Conservation (phyloP, 2,329 filamentous ascomycete genomes). For the Elsinoe arachidis region DNA sequence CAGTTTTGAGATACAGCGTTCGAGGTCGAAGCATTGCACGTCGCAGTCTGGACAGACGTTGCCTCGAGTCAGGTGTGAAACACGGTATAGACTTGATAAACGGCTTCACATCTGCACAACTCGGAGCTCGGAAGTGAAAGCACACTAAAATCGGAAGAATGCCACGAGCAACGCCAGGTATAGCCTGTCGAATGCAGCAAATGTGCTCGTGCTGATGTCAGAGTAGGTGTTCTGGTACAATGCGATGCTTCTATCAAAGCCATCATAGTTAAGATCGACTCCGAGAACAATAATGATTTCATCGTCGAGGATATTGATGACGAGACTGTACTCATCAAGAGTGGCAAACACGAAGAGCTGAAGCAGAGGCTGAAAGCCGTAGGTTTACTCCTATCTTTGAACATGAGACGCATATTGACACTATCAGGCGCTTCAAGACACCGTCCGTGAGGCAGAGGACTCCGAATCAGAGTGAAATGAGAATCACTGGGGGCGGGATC, state of each 20-base stretch:
- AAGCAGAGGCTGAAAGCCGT: constrained; percentile 63
- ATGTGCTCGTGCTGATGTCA: background rate
- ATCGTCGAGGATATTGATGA: constrained; percentile 77
- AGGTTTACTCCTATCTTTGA: constrained; percentile 14
- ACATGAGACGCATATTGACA: background rate
- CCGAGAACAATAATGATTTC: constrained; percentile 55
- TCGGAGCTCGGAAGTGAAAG: background rate
- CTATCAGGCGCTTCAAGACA: constrained; percentile 29
- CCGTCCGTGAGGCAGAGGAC: constrained; percentile 30
- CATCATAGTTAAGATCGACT: constrained; percentile 71
- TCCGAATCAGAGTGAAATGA: constrained; percentile 27
- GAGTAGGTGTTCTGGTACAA: constrained; percentile 60
- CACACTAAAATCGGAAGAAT: constrained; percentile 10
- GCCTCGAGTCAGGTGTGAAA: constrained; percentile 1
- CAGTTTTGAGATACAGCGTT: background rate
- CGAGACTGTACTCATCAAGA: constrained; percentile 64
- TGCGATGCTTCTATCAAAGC: constrained; percentile 84
- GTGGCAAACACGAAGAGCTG: constrained; percentile 59
- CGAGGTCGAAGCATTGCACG: background rate
- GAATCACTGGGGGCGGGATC: constrained; percentile 25
- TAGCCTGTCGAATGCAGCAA: background rate
- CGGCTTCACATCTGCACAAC: background rate
- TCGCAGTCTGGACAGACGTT: background rate
- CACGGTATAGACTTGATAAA: background rate
- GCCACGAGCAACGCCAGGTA: constrained; percentile 22